These are phyloP conservation scores for Apiotrichum akiyoshidainum DNA, from an alignment of 1,284 basidiomycete genomes.

Conservation along the genomic window DNA sequence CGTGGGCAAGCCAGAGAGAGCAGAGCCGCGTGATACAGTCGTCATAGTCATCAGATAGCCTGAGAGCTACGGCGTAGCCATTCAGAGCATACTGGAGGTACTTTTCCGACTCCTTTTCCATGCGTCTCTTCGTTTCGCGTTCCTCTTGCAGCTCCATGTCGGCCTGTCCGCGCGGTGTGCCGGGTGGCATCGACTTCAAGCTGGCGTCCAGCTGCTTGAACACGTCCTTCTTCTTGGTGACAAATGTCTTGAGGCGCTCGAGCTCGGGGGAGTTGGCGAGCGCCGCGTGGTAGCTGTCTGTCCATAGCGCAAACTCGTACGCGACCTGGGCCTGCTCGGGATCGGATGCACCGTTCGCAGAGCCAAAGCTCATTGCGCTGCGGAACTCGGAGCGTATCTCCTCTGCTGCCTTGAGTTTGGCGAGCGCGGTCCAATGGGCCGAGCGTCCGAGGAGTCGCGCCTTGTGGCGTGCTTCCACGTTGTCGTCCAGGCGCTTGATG, in stretches of 20 bases:
- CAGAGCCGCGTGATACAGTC: constrained; percentile 75
- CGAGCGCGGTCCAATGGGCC: constrained; percentile 86
- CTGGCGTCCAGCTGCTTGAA: constrained; percentile 25
- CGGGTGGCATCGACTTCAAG: constrained; percentile 21
- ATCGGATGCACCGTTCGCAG: neutral
- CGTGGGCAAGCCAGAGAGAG: constrained; percentile 76
- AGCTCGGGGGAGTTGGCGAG: constrained; percentile 69
- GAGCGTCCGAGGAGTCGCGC: constrained; percentile 41
- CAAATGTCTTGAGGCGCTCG: constrained; percentile 66
- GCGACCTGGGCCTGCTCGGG: constrained; percentile 63
- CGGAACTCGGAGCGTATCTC: constrained; percentile 72
- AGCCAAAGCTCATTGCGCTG: constrained; percentile 11
- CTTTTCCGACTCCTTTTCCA: constrained; percentile 59
- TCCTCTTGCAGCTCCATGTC: constrained; percentile 58
- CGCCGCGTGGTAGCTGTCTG: constrained; percentile 76
- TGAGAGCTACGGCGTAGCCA: constrained; percentile 77
- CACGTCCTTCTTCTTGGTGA: constrained; percentile 61
- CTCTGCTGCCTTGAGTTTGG: constrained; percentile 76
- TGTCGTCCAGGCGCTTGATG: neutral
- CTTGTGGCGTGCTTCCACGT: neutral
- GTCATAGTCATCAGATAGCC: constrained; percentile 68
- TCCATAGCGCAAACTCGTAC: constrained; percentile 80
- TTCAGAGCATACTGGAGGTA: constrained; percentile 73
- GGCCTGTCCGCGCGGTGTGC: constrained; percentile 27
- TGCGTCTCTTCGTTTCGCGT: constrained; percentile 56